A percentile compares a stretch with the other conserved stretches of the same genome.
Evolutionary conservation across 148 eudicot species (phyloP).

Genomic region (Rhododendron griersonianum): DNA sequence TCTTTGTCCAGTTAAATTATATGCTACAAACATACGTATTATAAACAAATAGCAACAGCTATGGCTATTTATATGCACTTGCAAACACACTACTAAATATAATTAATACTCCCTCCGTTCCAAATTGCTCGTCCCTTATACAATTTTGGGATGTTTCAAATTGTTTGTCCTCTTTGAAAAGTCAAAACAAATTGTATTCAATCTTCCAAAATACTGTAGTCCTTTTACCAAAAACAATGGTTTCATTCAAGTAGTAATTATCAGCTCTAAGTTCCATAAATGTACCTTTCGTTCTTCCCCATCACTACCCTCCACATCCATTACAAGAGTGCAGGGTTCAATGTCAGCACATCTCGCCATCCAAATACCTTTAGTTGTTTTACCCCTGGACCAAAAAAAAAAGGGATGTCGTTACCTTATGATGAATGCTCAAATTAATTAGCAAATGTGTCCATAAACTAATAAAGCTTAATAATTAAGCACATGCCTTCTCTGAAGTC

Average conservation of each 20-base stretch:
- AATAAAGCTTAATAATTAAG: conserved; percentile 7
- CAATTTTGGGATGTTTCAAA: too few relatives aligned
- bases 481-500: conserved; percentile 73
- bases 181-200: too few relatives aligned
- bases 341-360: conserved; percentile 80
- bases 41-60: background rate
- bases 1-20: too few relatives aligned
- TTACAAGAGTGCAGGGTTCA: conserved; percentile 90
- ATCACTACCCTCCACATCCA: conserved; percentile 99
- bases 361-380: conserved; percentile 97
- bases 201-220: too few relatives aligned
- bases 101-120: too few relatives aligned
- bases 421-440: background rate
- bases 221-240: too few relatives aligned
- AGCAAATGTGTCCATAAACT: background rate
- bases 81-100: too few relatives aligned
- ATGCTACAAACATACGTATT: too few relatives aligned
- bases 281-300: conserved; percentile 91
- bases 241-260: too few relatives aligned
- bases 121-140: too few relatives aligned
- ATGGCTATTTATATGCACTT: background rate
- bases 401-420: conserved; percentile 8
- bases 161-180: too few relatives aligned
- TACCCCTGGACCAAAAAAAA: conserved; percentile 46
- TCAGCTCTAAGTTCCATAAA: background rate